Base-by-base conservation (phyloP, 495 filamentous ascomycete species). In the Margaritispora aquatica region DNA sequence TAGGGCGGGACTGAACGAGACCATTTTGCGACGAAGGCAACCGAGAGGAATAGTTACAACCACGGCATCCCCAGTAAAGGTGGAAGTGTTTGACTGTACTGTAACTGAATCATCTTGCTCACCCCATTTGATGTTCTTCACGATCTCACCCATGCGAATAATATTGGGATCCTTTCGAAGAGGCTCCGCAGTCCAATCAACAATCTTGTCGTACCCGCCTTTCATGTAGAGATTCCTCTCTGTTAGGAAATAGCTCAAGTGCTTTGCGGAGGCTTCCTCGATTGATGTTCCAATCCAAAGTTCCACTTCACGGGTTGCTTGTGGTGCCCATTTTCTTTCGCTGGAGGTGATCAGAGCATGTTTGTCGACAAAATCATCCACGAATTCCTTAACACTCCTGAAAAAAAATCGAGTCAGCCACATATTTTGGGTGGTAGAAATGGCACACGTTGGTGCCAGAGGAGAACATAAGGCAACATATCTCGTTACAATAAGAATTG, bases 211-310 rank as follows among this genome's bases (percentile, higher is more conserved):
- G 38, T 62, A 62, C 23, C 60, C 60, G 23, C 60, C 60, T 49
- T 62, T 57, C 60, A 62, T 62, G 55, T 62, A 62, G 19, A 62
- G 50, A 47, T 62, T 62, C 20, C 60, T n/a, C 26, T 62, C 60
- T 0, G 60, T 62, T 24, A 62, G n/a, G 50, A 62, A 62, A 24
- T 62, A 62, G 26, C 48, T 54, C 36, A 62, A 27, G 50, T 58
- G 48, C 50, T 62, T 62, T 22, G 60, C 48, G 15, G 54, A 58
- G 3, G 60, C 60, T 49, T 62, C 49, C 19, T 62, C 60, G 22
- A 62, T 54, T 15, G 48, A 54, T 10, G 60, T 62, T 11, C 60
- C 60, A 19, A 62, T 62, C 60, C 60, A 62, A 9, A 62, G 50
- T 50, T 62, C 60, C 21, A 62, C 60, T 54, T 62, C 60, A 34